Percentiles rank a stretch among this genome's conserved stretches.
Evolutionary conservation across 2,329 filamentous ascomycete species (phyloP).

Genomic region (Fusarium sp.): DNA sequence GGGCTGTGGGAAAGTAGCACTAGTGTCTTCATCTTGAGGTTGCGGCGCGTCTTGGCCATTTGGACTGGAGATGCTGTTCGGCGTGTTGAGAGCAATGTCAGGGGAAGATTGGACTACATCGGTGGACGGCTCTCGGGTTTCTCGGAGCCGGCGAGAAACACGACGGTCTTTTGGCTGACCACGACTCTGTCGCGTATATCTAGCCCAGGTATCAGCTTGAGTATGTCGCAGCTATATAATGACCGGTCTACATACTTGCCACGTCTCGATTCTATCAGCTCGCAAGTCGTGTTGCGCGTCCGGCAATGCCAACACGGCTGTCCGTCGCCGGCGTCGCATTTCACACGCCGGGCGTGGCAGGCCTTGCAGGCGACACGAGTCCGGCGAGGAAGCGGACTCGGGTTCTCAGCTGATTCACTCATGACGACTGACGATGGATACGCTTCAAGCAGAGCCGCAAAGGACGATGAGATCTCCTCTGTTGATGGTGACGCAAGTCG

Average conservation of each 20-base stretch:
- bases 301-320: slow-evolving; percentile 40
- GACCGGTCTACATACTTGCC: slow-evolving; percentile 17
- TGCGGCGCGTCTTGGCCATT: background rate
- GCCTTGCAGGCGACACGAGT: slow-evolving; percentile 37
- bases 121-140: background rate
- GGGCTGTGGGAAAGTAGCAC: background rate
- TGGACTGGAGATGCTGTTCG: background rate
- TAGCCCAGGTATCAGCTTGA: background rate
- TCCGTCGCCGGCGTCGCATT: slow-evolving; percentile 32
- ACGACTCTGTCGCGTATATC: slow-evolving; percentile 14
- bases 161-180: slow-evolving; percentile 1
- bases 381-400: slow-evolving; percentile 1
- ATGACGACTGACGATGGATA: background rate
- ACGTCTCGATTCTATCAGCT: slow-evolving; percentile 33
- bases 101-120: background rate
- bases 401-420: background rate
- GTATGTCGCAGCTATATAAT: rapidly evolving
- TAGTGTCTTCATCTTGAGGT: rapidly evolving
- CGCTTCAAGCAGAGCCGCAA: background rate
- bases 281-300: slow-evolving; percentile 16
- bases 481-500: background rate
- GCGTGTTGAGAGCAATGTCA: background rate
- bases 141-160: slow-evolving; percentile 3
- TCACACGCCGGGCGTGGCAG: slow-evolving; percentile 34
- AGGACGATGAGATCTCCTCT: background rate